Evolutionary conservation across 305 asterid genomes (phyloP), one percentile per base, ranked within the genome.

Genomic region (Fraxinus floribunda): DNA sequence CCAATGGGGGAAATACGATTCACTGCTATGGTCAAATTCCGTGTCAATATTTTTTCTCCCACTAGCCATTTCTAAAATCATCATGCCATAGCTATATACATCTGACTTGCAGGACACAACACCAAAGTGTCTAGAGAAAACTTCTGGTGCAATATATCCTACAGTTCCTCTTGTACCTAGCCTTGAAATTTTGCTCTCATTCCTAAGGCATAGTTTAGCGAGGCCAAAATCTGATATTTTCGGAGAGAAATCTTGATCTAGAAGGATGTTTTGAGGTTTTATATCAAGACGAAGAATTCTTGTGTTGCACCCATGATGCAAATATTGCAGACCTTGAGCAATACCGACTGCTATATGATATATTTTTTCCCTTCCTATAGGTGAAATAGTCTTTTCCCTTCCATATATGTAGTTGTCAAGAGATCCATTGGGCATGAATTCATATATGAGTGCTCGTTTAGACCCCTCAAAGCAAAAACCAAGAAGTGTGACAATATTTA

Each of bases 71-170:
- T 85, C 87, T 39, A 87, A 79, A 83, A 87, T 71, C 82, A 83
- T 80, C 88, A 87, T 87, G 20, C 88, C 90, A 22, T 80, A 87
- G 34, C 88, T 85, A 55, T 87, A 87, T 62, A 87, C 88, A 29
- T 85, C 87, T 7, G 88, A 87, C 82, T 87, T 87, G n/a, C 81
- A 83, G 46, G 90, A 87, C 24, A 87, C 83, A 4, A 75, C 78
- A 9, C 90, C 88, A 72, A 80, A 78, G 16, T 38, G 62, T 76
- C 80, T 78, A 41, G 26, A 83, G 39, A 81, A 52, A 11, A 87
- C 83, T 62, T 87, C 90, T 55, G 87, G 88, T 71, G 88, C 88
- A 44, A 83, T 87, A 79, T 87, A 87, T 60, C 90, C 87, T 0
- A 44, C 34, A 8, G 88, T 87, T 32, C 88, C 90, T 72, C 87